phyloP scores from a whole-genome alignment of 2,329 filamentous ascomycete genomes.

The Alternaria triticina region DNA sequence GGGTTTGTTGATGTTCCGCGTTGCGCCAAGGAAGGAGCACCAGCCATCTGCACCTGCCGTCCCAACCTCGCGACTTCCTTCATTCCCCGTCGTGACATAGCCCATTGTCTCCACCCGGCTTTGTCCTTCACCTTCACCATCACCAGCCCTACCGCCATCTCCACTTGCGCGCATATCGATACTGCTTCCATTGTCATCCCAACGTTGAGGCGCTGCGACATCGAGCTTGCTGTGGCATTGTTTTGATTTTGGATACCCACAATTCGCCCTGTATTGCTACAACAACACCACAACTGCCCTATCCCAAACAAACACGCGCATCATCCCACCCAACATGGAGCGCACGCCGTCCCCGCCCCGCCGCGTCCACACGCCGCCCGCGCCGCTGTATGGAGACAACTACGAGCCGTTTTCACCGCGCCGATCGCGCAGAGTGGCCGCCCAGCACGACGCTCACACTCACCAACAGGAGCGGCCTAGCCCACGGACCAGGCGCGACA shows the following conservation, averaged over 20 bases:
- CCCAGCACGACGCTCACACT: conserved; percentile 53
- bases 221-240: conserved; percentile 25
- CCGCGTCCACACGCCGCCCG: conserved; percentile 69
- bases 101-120: conserved; percentile 24
- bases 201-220: conserved; percentile 7
- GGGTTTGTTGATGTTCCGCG: conserved; percentile 19
- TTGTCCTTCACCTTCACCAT: conserved; percentile 19
- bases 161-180: conserved; percentile 12
- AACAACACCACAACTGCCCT: conserved; percentile 18
- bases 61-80: conserved; percentile 31
- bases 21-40: conserved; percentile 15
- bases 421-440: conserved; percentile 67
- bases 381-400: conserved; percentile 72
- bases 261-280: conserved; percentile 21
- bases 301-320: conserved; percentile 9
- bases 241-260: conserved; percentile 32
- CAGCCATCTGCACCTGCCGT: conserved; percentile 22
- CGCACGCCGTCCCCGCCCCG: conserved; percentile 68
- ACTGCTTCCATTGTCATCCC: conserved; percentile 7
- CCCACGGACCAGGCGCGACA: conserved; percentile 33
- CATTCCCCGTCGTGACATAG: conserved; percentile 17
- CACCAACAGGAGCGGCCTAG: conserved; percentile 35
- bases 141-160: conserved; percentile 13
- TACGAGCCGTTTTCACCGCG: conserved; percentile 77
- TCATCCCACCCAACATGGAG: conserved; percentile 35